Conservation (phyloP, 179 eudicot genomes). For the Nepenthes alata region DNA sequence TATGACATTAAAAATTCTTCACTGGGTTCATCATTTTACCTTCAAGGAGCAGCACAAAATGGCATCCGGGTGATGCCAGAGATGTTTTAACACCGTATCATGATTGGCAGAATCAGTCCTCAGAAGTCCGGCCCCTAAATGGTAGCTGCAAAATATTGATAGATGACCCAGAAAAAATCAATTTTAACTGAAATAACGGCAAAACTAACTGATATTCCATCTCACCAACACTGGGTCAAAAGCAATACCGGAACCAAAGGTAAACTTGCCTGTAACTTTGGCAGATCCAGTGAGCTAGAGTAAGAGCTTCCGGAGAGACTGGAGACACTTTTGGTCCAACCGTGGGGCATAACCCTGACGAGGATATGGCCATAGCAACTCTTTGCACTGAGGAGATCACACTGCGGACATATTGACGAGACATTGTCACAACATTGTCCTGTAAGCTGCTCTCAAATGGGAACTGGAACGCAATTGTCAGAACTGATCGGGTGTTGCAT, state of each 20-base stretch:
- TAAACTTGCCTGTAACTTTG: constrained; percentile 34
- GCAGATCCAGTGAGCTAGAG: constrained; percentile 43
- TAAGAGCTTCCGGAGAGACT: constrained; percentile 39
- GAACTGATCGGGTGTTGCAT: constrained; percentile 17
- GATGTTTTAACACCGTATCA: constrained; percentile 31
- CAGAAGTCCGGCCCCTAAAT: constrained; percentile 28
- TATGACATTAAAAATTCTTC: not conserved
- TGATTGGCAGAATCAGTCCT: constrained; percentile 18
- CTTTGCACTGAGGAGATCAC: constrained; percentile 43
- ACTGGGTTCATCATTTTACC: constrained; percentile 14
- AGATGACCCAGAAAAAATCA: constrained; percentile 2
- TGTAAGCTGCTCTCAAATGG: constrained; percentile 37
- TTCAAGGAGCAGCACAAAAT: constrained; percentile 44
- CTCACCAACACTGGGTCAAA: too few relatives aligned
- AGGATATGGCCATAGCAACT: constrained; percentile 35
- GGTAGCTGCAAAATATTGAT: constrained; percentile 16
- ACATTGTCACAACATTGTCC: constrained; percentile 34
- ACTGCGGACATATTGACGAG: constrained; percentile 14
- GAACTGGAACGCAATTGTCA: constrained; percentile 45
- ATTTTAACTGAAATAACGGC: not conserved
- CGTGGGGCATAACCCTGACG: constrained; percentile 23
- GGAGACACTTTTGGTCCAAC: constrained; percentile 30
- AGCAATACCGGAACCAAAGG: too few relatives aligned
- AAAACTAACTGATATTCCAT: constrained; percentile 2
- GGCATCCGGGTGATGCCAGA: constrained; percentile 44